Conservation (phyloP, 1,284 basidiomycete species). For the Cutaneotrichosporon sp. region DNA sequence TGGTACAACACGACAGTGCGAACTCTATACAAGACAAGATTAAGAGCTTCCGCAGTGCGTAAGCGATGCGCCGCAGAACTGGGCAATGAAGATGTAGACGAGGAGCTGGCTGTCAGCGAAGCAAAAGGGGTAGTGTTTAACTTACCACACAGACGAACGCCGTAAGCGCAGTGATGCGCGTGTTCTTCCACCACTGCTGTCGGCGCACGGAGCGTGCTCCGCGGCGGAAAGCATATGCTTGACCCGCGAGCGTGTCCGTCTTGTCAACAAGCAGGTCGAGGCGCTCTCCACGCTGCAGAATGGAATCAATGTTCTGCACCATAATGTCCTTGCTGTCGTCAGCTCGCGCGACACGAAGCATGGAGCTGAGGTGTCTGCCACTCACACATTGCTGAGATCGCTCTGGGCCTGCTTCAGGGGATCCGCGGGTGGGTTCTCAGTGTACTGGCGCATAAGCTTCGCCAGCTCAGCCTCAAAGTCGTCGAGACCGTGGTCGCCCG, state of each 20-base stretch:
- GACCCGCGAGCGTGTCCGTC: constrained; percentile 90
- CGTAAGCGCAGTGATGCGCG: constrained; percentile 66
- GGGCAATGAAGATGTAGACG: constrained; percentile 72
- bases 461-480: constrained; percentile 49
- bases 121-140: constrained; percentile 23
- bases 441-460: constrained; percentile 76
- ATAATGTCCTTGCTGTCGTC: constrained; percentile 74
- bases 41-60: constrained; percentile 25
- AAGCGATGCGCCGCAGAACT: constrained; percentile 69
- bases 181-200: constrained; percentile 97
- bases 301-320: constrained; percentile 89
- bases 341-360: not conserved
- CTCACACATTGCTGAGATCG: constrained; percentile 76
- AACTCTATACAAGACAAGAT: constrained; percentile 10
- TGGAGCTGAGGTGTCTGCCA: not conserved
- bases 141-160: constrained; percentile 70
- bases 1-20: constrained; percentile 16
- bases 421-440: constrained; percentile 82
- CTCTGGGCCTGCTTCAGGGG: constrained; percentile 83
- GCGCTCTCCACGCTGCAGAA: constrained; percentile 86
- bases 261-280: constrained; percentile 96
- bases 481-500: constrained; percentile 48
- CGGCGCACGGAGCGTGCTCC: constrained; percentile 79
- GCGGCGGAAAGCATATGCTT: constrained; percentile 91
- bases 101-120: constrained; percentile 55